Evolutionary conservation across 495 filamentous ascomycete genomes (phyloP).

Genomic region (Neurospora pannonica): DNA sequence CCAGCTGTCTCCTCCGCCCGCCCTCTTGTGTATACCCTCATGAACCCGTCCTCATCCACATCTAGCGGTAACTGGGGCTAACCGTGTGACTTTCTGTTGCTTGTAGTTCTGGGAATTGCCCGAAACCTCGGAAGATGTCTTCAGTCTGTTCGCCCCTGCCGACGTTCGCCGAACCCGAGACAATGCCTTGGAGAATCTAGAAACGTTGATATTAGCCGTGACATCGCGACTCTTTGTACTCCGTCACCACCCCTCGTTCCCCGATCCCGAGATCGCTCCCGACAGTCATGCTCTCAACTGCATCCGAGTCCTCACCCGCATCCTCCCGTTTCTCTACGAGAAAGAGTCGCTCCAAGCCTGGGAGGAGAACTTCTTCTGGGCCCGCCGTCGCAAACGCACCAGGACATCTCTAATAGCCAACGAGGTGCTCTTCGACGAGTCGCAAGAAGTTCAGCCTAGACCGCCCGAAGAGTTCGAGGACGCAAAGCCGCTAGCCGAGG

Average conservation of each 20-base stretch:
- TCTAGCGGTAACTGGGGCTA: constrained; percentile 1
- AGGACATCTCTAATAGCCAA: constrained; percentile 43
- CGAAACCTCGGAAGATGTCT: constrained; percentile 91
- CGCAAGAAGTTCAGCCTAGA: constrained; percentile 42
- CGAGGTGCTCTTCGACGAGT: constrained; percentile 84
- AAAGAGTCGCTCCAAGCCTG: constrained; percentile 74
- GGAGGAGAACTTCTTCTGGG: constrained; percentile 94
- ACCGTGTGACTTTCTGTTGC: neutral
- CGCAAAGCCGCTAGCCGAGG: constrained; percentile 81
- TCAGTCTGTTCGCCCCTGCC: constrained; percentile 87
- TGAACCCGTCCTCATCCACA: neutral
- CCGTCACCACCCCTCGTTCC: constrained; percentile 82
- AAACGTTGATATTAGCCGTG: constrained; percentile 77
- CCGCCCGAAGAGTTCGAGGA: constrained; percentile 62
- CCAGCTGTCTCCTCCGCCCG: neutral
- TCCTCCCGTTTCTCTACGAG: constrained; percentile 91
- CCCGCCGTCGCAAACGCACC: constrained; percentile 53
- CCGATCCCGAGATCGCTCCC: constrained; percentile 79
- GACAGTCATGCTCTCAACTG: constrained; percentile 89
- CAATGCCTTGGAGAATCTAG: constrained; percentile 76
- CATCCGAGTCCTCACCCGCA: constrained; percentile 79
- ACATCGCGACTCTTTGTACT: constrained; percentile 72
- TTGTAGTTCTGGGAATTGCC: constrained; percentile 93
- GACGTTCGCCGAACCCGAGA: constrained; percentile 91
- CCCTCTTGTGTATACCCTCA: neutral